Evolutionary conservation across 2,329 filamentous ascomycete species (phyloP), one percentile per base, ranked within the genome.

Genomic region (Alternaria viburni): DNA sequence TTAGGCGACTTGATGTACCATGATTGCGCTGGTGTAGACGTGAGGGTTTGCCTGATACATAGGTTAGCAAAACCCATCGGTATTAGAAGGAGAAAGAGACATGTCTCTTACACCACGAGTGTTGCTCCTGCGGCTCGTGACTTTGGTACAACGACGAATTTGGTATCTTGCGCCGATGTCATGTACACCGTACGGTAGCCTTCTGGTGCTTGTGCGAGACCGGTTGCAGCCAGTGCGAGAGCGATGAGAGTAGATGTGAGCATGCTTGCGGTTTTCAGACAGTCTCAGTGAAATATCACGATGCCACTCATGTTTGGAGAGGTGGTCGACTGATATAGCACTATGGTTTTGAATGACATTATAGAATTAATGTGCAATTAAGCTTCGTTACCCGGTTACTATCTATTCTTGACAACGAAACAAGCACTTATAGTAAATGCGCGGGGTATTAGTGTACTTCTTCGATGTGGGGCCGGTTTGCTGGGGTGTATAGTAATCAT

Each of bases 161-260:
- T 75, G 6, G 65, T 54, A 59, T 77, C 74, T 52, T 74, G 73
- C 44, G 69, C 67, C 1, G 74, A 76, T 4, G 72, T 73, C 21
- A 77, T 72, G 64, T 74, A 76, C 26, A 76, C 74, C 21, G 61
- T 68, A 41, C 73, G 73, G 51, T 77, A 76, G 26, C 72, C 74
- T 23, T 61, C 67, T 10, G 73, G 73, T 30, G 54, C 61, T 54
- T 75, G 71, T 21, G 70, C 62, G 11, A 77, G 43, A 36, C 66
- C 66, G 9, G 67, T 68, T 25, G 66, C 69, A 15, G 68, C 68
- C 41, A 77, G 61, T 13, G 68, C 69, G 25, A 74, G 57, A 21
- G 62, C 43, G 46, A 75, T 12, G 23, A 76, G 19, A 5, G 66
- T 55, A 6, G 49, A 62, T 7, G 59, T 52, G 13, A 74, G 51